Percentiles rank a stretch among this genome's conserved stretches.
phyloP scores from a whole-genome alignment of 768 basidiomycete genomes.

The Russula sp. region DNA sequence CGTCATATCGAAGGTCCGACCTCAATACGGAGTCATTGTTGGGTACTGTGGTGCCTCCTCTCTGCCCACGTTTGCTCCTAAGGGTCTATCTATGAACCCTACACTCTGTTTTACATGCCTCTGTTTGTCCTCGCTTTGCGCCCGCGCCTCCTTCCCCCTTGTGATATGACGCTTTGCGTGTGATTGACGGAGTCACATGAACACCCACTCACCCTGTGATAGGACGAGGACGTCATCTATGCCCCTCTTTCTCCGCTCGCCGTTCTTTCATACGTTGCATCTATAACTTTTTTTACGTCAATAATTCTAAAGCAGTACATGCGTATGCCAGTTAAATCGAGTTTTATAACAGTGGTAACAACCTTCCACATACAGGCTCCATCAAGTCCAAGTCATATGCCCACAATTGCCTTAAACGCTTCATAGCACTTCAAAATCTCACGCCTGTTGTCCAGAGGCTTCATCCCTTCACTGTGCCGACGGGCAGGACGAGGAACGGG shows the following conservation, averaged over 20 bases:
- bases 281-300: too few species aligned
- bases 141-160: neutral
- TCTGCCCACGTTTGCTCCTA: neutral
- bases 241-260: neutral
- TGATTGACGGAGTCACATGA: neutral
- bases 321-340: too few species aligned
- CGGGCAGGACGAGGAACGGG: constrained; percentile 15
- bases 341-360: too few species aligned
- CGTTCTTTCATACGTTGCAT: too few species aligned
- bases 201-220: neutral
- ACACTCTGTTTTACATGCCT: neutral
- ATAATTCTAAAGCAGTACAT: too few species aligned
- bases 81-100: neutral
- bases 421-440: constrained; percentile 20
- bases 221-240: neutral
- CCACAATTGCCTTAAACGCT: constrained; percentile 22
- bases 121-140: neutral
- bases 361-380: too few species aligned
- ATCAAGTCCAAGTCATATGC: neutral
- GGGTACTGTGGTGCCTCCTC: neutral
- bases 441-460: constrained; percentile 20
- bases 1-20: neutral
- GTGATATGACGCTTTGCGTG: neutral
- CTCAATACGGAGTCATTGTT: neutral
- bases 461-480: constrained; percentile 23